Evolutionary conservation across 257 asterid genomes (phyloP).

Genomic region (Forsythia viridissima): DNA sequence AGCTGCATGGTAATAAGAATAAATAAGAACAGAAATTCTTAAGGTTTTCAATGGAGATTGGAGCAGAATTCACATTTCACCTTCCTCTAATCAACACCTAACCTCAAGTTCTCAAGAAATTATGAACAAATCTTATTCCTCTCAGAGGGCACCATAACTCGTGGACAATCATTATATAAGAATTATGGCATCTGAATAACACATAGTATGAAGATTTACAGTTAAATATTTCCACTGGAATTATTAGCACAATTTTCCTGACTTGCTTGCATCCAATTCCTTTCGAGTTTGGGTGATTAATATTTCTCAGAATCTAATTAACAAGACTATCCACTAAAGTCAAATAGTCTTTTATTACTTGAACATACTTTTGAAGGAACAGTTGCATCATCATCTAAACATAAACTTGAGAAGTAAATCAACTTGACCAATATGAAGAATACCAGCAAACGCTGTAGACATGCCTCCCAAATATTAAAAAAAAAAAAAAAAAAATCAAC

Average conservation of each 20-base stretch:
- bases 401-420: not conserved
- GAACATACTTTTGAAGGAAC: not conserved
- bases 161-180: not conserved
- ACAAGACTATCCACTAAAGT: not conserved
- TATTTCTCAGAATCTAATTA: constrained; percentile 16
- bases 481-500: not conserved
- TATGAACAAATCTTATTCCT: not conserved
- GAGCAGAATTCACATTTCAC: not conserved
- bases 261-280: not conserved
- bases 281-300: not conserved
- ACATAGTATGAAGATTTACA: not conserved
- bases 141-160: not conserved
- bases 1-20: not conserved
- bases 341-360: not conserved
- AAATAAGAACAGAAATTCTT: not conserved
- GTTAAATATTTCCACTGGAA: not conserved
- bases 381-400: not conserved
- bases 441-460: not conserved
- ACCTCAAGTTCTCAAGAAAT: not conserved
- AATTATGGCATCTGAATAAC: constrained; percentile 3
- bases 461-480: not conserved
- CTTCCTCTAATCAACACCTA: not conserved
- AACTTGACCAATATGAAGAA: not conserved
- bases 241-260: not conserved
- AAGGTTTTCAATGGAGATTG: not conserved